phyloP scores from a whole-genome alignment of 1,139 yeast species.

The Eremothecium coryli region DNA sequence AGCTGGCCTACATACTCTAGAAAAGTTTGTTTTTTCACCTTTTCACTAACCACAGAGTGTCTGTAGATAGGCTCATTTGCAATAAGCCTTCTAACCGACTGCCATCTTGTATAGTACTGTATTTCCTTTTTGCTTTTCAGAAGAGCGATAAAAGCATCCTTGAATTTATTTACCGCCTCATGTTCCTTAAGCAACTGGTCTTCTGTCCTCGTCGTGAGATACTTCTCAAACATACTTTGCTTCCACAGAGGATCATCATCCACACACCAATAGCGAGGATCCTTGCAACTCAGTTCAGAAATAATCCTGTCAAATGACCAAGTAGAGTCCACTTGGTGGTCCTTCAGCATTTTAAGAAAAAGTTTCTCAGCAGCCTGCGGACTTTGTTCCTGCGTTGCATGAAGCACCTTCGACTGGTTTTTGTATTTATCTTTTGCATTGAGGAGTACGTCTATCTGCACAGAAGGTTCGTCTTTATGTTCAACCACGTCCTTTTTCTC shows the following conservation, averaged over 20 bases:
- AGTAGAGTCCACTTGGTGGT: conserved; percentile 52
- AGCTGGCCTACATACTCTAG: conserved; percentile 41
- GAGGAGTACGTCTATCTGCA: conserved; percentile 1
- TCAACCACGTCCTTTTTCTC: conserved; percentile 11
- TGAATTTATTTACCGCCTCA: conserved; percentile 46
- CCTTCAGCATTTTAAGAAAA: conserved; percentile 46
- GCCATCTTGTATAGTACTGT: conserved; percentile 60
- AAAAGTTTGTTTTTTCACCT: conserved; percentile 45
- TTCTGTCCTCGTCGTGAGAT: conserved; percentile 45
- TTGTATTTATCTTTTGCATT: conserved; percentile 9
- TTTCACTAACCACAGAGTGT: conserved; percentile 53
- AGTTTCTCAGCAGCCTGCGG: conserved; percentile 36
- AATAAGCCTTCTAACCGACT: conserved; percentile 42
- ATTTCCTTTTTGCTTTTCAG: conserved; percentile 37
- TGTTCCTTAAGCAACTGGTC: conserved; percentile 47
- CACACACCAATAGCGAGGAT: conserved; percentile 64
- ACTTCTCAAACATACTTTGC: conserved; percentile 57
- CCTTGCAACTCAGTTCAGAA: conserved; percentile 43
- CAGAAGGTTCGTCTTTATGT: conserved; percentile 7
- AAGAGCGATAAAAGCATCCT: conserved; percentile 43
- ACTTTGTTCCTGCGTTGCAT: conserved; percentile 13
- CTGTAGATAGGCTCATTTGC: conserved; percentile 59
- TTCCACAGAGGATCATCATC: conserved; percentile 50
- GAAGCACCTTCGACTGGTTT: conserved; percentile 16
- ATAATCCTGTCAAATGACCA: conserved; percentile 72